phyloP scores from a whole-genome alignment of 768 basidiomycete species.

The Naganishia kalamii region DNA sequence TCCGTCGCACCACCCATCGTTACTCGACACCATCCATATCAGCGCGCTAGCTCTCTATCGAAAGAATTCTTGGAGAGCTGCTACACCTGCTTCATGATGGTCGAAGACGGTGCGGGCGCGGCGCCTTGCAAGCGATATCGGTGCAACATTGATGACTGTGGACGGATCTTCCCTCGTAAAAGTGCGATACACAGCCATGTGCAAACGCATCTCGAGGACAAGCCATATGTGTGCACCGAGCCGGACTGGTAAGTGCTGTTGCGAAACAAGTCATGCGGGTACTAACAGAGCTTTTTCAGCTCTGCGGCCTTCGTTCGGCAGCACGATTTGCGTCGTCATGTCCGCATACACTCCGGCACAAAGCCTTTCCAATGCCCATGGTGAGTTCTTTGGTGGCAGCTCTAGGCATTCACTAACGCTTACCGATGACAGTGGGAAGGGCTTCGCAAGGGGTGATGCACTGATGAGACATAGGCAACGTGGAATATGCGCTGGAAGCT shows the following conservation, averaged over 20 bases:
- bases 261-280: background rate
- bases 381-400: conserved; percentile 32
- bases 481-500: conserved; percentile 48
- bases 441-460: conserved; percentile 50
- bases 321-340: conserved; percentile 49
- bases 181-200: conserved; percentile 50
- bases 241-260: conserved; percentile 46
- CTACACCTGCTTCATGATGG: conserved; percentile 35
- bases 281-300: background rate
- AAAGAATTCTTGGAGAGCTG: conserved; percentile 43
- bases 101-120: conserved; percentile 15
- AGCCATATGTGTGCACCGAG: conserved; percentile 48
- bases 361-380: conserved; percentile 50
- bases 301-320: conserved; percentile 49
- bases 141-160: conserved; percentile 44
- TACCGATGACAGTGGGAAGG: conserved; percentile 46
- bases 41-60: conserved; percentile 22
- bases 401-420: background rate
- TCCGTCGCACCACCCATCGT: conserved; percentile 4
- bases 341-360: conserved; percentile 48
- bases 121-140: conserved; percentile 41
- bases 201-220: conserved; percentile 51
- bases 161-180: conserved; percentile 40
- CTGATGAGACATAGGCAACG: conserved; percentile 49
- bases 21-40: conserved; percentile 23